A percentile compares a stretch with the other conserved stretches of the same genome.
Evolutionary conservation across 768 basidiomycete species (phyloP).

Genomic region (Mycena olivaceomarginata): DNA sequence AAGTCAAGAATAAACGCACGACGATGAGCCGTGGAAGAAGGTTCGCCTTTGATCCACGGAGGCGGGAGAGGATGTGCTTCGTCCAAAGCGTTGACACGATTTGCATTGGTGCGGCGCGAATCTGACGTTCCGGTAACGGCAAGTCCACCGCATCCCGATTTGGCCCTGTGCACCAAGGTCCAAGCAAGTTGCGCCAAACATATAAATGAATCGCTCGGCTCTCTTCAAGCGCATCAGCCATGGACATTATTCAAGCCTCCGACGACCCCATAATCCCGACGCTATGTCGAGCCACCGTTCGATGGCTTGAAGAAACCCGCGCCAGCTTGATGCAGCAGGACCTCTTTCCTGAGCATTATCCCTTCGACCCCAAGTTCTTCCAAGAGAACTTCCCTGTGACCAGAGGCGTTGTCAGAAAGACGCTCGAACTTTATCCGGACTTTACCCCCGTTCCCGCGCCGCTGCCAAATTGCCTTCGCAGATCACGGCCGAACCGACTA

Average conservation of each 20-base stretch:
- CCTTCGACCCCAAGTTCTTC: neutral
- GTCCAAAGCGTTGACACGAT: constrained; percentile 2
- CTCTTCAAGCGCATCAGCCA: neutral
- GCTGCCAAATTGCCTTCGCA: too few relatives aligned
- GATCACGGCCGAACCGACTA: too few relatives aligned
- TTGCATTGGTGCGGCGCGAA: neutral
- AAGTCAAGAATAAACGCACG: too few relatives aligned
- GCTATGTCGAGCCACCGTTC: neutral
- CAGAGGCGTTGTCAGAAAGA: too few relatives aligned
- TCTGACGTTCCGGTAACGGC: neutral
- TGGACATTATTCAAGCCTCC: neutral
- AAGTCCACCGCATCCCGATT: neutral
- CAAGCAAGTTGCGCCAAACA: neutral
- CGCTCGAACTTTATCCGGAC: too few relatives aligned
- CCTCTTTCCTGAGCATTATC: neutral
- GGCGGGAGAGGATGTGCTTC: neutral
- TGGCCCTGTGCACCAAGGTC: neutral
- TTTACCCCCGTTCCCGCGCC: too few relatives aligned
- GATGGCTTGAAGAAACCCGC: neutral
- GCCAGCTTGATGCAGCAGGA: neutral
- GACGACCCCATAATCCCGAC: neutral
- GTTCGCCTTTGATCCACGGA: too few relatives aligned
- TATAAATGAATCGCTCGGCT: neutral
- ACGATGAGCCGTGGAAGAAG: too few relatives aligned
- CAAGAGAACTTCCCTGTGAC: too few relatives aligned